Evolutionary conservation across 495 filamentous ascomycete genomes (phyloP).

Genomic region (Penicillium bovifimosum): DNA sequence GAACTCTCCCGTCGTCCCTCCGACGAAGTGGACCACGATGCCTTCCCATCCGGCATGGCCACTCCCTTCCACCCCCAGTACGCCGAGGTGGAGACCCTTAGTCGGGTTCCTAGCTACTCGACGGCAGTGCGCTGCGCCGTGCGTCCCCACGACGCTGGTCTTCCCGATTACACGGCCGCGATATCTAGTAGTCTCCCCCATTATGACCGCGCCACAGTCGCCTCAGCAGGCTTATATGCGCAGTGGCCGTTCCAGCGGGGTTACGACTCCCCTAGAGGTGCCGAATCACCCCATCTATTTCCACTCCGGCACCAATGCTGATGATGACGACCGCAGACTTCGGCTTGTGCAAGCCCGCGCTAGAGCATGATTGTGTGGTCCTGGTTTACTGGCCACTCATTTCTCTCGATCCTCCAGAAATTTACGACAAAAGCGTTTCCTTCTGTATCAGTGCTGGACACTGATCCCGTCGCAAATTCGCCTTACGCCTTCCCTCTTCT

Average conservation of each 20-base stretch:
- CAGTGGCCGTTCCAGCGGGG: constrained; percentile 25
- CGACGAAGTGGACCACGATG: constrained; percentile 49
- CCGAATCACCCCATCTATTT: constrained; percentile 28
- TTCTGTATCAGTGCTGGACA: constrained; percentile 2
- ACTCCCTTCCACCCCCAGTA: constrained; percentile 61
- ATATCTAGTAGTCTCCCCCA: constrained; percentile 30
- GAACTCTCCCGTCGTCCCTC: constrained; percentile 54
- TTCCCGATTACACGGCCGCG: constrained; percentile 51
- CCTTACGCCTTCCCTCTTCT: background rate
- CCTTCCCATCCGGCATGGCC: constrained; percentile 44
- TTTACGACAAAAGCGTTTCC: background rate
- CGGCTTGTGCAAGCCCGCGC: constrained; percentile 39
- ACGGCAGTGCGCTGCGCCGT: constrained; percentile 64
- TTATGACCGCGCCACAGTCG: constrained; percentile 29
- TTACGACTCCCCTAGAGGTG: constrained; percentile 29
- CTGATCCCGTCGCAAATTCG: background rate
- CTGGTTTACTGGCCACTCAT: background rate
- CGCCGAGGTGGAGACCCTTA: constrained; percentile 56
- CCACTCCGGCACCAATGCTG: constrained; percentile 23
- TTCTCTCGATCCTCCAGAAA: background rate
- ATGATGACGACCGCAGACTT: constrained; percentile 37
- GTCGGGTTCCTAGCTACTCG: constrained; percentile 73
- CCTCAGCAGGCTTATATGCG: constrained; percentile 41
- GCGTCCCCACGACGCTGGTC: constrained; percentile 40
- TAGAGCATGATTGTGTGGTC: constrained; percentile 15